Evolutionary conservation across 2,329 filamentous ascomycete genomes (phyloP).

Genomic region (Ceratocystis ficicola): DNA sequence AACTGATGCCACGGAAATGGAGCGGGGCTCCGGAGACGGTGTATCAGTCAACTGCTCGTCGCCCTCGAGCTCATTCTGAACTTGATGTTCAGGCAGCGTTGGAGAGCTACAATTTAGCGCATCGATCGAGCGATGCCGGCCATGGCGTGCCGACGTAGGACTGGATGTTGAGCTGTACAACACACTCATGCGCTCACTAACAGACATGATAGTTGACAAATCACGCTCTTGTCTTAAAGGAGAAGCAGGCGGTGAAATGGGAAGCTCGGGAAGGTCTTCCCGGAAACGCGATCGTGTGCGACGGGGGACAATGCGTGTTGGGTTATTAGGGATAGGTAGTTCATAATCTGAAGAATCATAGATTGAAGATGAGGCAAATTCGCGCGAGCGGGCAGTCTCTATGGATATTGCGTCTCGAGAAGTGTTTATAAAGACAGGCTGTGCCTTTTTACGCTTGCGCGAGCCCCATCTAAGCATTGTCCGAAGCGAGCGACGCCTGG

Average conservation of each 20-base stretch:
- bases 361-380: slow-evolving; percentile 31
- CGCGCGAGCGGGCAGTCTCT: slow-evolving; percentile 30
- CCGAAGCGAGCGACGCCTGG: slow-evolving; percentile 17
- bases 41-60: slow-evolving; percentile 19
- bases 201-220: slow-evolving; percentile 21
- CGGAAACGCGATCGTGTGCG: slow-evolving; percentile 83
- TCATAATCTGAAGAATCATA: slow-evolving; percentile 25
- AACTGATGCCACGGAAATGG: slow-evolving; percentile 82
- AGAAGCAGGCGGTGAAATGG: slow-evolving; percentile 74
- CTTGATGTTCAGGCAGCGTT: slow-evolving; percentile 23
- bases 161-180: slow-evolving; percentile 19
- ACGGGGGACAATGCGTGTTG: slow-evolving; percentile 45
- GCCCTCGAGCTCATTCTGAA: background rate
- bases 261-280: slow-evolving; percentile 80
- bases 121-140: slow-evolving; percentile 20
- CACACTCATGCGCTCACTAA: slow-evolving; percentile 19
- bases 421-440: slow-evolving; percentile 24
- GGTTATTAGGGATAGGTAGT: slow-evolving; percentile 27
- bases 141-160: slow-evolving; percentile 12
- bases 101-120: slow-evolving; percentile 17
- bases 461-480: slow-evolving; percentile 23
- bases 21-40: slow-evolving; percentile 44
- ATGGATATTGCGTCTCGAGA: slow-evolving; percentile 30
- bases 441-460: slow-evolving; percentile 26
- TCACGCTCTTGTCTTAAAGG: slow-evolving; percentile 21